Evolutionary conservation across 371 early-diverging fungal species (phyloP).

Genomic region (Rhizomucor miehei): DNA sequence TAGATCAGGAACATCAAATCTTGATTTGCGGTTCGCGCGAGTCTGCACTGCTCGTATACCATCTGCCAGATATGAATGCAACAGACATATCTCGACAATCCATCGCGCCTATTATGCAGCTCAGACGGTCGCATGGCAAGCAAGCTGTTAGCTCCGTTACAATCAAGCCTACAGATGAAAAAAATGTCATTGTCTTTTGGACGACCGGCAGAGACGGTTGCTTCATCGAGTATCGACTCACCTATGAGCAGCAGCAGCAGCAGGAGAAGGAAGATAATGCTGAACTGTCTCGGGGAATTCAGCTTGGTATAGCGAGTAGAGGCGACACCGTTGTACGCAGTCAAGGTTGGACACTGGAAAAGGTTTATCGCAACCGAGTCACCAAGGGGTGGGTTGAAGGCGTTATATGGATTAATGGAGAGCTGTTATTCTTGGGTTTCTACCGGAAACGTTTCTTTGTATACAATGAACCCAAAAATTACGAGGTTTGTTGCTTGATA

Average conservation of each 20-base stretch:
- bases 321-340: conserved; percentile 28
- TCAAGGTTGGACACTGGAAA: conserved; percentile 42
- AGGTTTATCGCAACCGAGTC: conserved; percentile 60
- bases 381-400: conserved; percentile 74
- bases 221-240: conserved; percentile 62
- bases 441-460: conserved; percentile 71
- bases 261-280: conserved; percentile 5
- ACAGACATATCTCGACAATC: neutral
- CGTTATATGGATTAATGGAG: conserved; percentile 51
- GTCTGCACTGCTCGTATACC: conserved; percentile 56
- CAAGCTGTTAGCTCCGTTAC: conserved; percentile 55
- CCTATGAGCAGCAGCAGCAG: conserved; percentile 4
- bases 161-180: conserved; percentile 25
- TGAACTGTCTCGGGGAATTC: conserved; percentile 5
- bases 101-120: conserved; percentile 27
- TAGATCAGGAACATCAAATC: conserved; percentile 40
- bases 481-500: conserved; percentile 36
- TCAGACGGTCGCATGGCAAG: conserved; percentile 43
- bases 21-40: conserved; percentile 62
- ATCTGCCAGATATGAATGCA: conserved; percentile 21
- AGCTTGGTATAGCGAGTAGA: conserved; percentile 34
- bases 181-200: conserved; percentile 47
- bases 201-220: conserved; percentile 73
- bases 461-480: conserved; percentile 68
- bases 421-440: conserved; percentile 65